Evolutionary conservation across 2,329 filamentous ascomycete species (phyloP), one percentile per base, ranked within the genome.

Genomic region (Exophiala bonariae): DNA sequence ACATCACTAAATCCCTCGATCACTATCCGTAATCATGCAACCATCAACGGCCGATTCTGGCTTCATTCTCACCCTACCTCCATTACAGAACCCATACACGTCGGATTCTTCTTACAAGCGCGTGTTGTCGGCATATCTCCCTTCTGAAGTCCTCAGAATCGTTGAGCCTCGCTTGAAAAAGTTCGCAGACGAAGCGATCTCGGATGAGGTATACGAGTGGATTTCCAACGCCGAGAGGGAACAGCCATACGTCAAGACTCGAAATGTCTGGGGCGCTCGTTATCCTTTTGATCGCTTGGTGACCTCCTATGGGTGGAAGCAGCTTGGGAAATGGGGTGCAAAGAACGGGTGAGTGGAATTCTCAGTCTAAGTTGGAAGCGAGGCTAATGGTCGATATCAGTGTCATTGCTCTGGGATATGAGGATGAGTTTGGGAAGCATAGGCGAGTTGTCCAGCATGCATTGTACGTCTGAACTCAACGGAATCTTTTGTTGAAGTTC

Each of bases 141-240:
- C 76, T 0, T 72, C 76, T 16, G 62, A 73, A 36, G 67, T 83
- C n/a, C 75, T 86, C 35, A 62, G 73, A 52, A 80, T 74, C 66
- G 64, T 85, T 14, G 55, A 61, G 28, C 41, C 55, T 2, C 55
- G 59, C 6, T 52, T 66, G 10, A 51, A 31, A 2, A 53, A 58
- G 31, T 56, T 66, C 28, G 65, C 63, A 20, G 61, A 51, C 3
- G 63, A 67, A 44, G 63, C 63, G 11, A 51, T 66, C 22, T 67
- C 64, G 3, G 50, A 58, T 9, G 52, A 53, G 38, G 51, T 66
- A 18, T 54, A 59, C 39, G 41, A 35, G 38, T 50, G 49, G 19
- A 61, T 60, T 40, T 53, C 49, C 10, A 56, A 61, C 31, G 60
- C 60, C 3, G 60, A 62, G 39, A 52, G 23, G 8, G 52, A 62